A percentile compares a stretch with the other conserved stretches of the same genome.
phyloP scores from a whole-genome alignment of 1,284 basidiomycete species.

The Ustilago nuda region DNA sequence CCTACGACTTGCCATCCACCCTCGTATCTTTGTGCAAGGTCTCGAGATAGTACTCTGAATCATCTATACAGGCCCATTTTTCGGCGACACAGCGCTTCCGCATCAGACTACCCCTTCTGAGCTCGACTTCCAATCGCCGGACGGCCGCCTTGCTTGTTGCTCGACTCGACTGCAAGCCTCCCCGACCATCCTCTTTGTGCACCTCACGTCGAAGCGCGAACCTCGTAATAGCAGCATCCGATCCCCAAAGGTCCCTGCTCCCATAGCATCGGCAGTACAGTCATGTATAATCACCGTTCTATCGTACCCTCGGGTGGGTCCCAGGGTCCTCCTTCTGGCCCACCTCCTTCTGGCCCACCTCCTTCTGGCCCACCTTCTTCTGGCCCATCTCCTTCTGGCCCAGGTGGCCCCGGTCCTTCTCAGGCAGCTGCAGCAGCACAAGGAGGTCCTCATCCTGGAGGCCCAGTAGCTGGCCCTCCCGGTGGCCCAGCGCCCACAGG shows the following conservation, averaged over 20 bases:
- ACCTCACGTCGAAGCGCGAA: too few species aligned
- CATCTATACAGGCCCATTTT: neutral
- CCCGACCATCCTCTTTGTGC: neutral
- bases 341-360: constrained; percentile 41
- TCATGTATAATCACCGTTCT: constrained; percentile 55
- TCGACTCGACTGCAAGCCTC: constrained; percentile 4
- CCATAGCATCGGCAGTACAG: neutral
- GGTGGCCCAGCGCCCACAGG: constrained; percentile 35
- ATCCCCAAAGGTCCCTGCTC: too few species aligned
- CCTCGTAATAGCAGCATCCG: too few species aligned
- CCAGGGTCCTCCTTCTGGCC: constrained; percentile 38
- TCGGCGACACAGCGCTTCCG: neutral
- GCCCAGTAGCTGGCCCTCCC: constrained; percentile 40
- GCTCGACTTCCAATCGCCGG: neutral
- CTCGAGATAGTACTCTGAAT: neutral
- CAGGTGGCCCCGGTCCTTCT: constrained; percentile 44
- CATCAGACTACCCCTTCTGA: neutral
- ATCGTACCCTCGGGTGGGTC: constrained; percentile 48
- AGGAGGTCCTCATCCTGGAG: constrained; percentile 43
- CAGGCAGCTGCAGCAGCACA: constrained; percentile 43
- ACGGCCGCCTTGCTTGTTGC: neutral
- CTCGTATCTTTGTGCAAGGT: neutral
- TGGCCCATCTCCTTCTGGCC: neutral
- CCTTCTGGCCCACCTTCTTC: constrained; percentile 32
- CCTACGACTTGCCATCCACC: constrained; percentile 11